Base-by-base conservation (phyloP, 768 basidiomycete genomes). In the Termitomyces sp. region DNA sequence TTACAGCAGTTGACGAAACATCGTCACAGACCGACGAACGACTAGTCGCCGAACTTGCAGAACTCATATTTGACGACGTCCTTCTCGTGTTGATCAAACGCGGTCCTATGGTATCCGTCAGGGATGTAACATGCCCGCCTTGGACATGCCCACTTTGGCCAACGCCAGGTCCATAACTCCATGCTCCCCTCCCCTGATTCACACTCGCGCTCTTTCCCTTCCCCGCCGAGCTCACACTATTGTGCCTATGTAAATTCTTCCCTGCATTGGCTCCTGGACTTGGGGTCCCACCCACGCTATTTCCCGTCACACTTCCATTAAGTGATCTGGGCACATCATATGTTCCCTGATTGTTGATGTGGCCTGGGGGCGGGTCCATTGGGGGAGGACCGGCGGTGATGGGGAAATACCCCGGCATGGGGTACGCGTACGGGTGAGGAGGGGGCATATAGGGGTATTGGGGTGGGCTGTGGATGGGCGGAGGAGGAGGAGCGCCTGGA, bases 1-100 rank as follows among this genome's bases (percentile, higher is more conserved):
- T 79, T 69, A 91, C 91, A 54, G 88, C 78, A 50, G 82, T 84
- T 28, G 89, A 91, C 10, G 86, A 83, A 35, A 82, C 84, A 61
- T 93, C 91, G 67, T 93, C 91, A 50, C 82, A 80, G 44, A 68
- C 72, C 5, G 77, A 73, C 23, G 79, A 78, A 40, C 86, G 82
- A 62, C 85, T 80, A 53, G 49, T 50, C 33, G 80, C 78, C 50
- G 77, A 74, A 60, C 76, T 83, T 37, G 75, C 69, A 45, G 65
- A 73, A 60, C 76, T 75, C 61, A 76, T 81, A 54, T 78, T 78
- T 35, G 35, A 35, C 23, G 75, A 80, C 26, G 78, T 17, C 28
- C 50, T 77, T 65, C 85, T 77, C 63, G 84, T 75, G 38, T 74
- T 72, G 56, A 71, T 86, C 57, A 91, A 71, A 46, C 89, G 77